Conservation (phyloP, 306 rosid genomes). For the Castanospermum australe region DNA sequence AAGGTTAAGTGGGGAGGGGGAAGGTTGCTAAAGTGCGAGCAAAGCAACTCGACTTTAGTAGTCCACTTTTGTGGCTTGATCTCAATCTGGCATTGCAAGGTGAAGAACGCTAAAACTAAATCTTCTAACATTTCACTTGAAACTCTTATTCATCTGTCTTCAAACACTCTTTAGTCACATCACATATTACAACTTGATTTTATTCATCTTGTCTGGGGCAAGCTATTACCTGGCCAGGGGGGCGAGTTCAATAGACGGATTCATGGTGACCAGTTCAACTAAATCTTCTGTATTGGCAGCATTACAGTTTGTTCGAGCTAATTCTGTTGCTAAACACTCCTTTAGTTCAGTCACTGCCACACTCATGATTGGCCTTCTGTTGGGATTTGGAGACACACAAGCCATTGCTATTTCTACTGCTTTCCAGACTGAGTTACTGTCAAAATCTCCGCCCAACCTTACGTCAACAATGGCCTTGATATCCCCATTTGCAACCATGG, state of each 20-base stretch:
- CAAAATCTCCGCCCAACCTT: constrained; percentile 25
- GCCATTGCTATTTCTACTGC: constrained; percentile 46
- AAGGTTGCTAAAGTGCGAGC: too few species aligned
- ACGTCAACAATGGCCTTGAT: constrained; percentile 38
- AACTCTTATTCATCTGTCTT: neutral
- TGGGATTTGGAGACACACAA: constrained; percentile 28
- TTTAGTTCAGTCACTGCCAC: constrained; percentile 32
- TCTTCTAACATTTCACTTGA: too few species aligned
- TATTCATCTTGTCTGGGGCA: neutral
- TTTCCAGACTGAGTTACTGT: constrained; percentile 42
- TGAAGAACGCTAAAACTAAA: neutral
- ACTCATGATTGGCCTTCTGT: constrained; percentile 44
- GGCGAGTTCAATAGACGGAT: neutral
- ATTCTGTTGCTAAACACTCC: constrained; percentile 32
- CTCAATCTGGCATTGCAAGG: neutral
- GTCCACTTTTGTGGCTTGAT: neutral
- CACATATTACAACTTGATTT: neutral
- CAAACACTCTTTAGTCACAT: too few species aligned
- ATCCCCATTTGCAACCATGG: constrained; percentile 30
- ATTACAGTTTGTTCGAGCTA: neutral
- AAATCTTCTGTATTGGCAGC: neutral
- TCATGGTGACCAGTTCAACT: neutral
- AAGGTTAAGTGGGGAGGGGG: too few species aligned
- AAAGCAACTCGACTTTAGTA: too few species aligned
- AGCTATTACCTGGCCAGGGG: constrained; percentile 5